Base-by-base conservation (phyloP, 2,329 filamentous ascomycete genomes). In the Pyricularia grisea region DNA sequence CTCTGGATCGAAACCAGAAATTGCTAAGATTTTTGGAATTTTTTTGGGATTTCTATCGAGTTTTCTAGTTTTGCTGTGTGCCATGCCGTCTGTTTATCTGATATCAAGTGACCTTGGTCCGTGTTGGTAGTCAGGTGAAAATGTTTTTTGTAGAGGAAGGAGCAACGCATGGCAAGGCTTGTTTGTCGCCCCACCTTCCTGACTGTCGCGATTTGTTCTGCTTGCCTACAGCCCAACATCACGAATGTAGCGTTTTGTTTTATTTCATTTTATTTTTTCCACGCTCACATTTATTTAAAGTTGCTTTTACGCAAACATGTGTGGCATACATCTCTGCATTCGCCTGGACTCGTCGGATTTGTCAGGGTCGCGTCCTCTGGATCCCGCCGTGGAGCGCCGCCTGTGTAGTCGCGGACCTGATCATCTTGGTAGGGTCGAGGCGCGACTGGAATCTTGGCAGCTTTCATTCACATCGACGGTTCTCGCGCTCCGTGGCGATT, bases 391-490 rank as follows among this genome's bases (percentile, higher is more conserved):
- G n/a, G 77, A 77, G 69, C 74, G 77, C 58, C 77, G 82, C 23
- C 81, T 90, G 27, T 78, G 78, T 71, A 88, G 83, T 50, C 84
- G 88, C 72, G 88, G 87, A 0, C 88, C 87, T 1, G 88, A 90
- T 74, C 83, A 88, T 74, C 75, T 83, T 28, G 86, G 84, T 55
- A 79, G 81, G 33, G 75, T 80, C 25, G 74, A 78, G 69, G 74
- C 73, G 66, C 73, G 72, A 70, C 68, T 83, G 70, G 60, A 14
- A 20, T 9, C 5, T 20, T 28, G 60, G 60, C 80, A 81, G 72
- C 73, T 94, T 71, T 84, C 82, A 20, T 91, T 96, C 75, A 86
- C 88, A 14, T 95, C 94, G 7, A 96, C 93, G 0, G 94, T 99
- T 0, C 86, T 98, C n/a, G 89, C 93, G 4, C 82, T 99, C n/a